A percentile compares a stretch with the other conserved stretches of the same genome.
Conservation (phyloP, 169 alveolate species). For the Eimeria necatrix region DNA sequence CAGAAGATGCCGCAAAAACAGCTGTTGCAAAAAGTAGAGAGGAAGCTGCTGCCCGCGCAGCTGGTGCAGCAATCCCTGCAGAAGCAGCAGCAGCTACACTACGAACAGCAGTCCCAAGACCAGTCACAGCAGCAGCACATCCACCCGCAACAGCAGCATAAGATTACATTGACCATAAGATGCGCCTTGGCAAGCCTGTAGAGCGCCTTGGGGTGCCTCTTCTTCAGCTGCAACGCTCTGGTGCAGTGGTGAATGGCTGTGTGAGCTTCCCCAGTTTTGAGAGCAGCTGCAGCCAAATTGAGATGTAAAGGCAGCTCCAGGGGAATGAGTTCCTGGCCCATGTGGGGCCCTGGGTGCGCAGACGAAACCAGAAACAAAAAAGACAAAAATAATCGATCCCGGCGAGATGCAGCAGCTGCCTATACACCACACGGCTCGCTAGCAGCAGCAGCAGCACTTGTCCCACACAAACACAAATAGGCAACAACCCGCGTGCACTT, state of each 20-base stretch:
- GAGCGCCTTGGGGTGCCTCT: conserved; percentile 51
- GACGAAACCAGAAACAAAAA: neutral
- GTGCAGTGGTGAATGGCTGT: conserved; percentile 65
- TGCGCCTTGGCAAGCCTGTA: conserved; percentile 71
- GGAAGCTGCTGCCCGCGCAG: neutral
- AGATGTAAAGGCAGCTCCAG: conserved; percentile 45
- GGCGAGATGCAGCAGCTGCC: neutral
- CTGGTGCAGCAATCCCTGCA: neutral
- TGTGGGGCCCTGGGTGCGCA: conserved; percentile 15
- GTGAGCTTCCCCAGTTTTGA: neutral
- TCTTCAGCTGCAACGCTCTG: conserved; percentile 32
- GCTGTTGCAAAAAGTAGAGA: neutral
- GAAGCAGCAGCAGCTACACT: neutral
- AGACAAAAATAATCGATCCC: neutral
- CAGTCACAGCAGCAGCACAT: neutral
- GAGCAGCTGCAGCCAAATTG: conserved; percentile 67
- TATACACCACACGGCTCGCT: too few relatives aligned
- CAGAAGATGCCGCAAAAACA: conserved; percentile 30
- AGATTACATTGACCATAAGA: conserved; percentile 17
- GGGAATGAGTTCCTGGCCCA: neutral
- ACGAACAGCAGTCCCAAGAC: neutral
- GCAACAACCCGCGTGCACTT: neutral
- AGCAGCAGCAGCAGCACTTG: neutral
- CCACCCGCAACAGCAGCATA: conserved; percentile 19
- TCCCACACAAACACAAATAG: neutral